Percentiles rank a stretch among this genome's conserved stretches.
Conservation (phyloP, 139 green algal species). For the Gonium pectorale region DNA sequence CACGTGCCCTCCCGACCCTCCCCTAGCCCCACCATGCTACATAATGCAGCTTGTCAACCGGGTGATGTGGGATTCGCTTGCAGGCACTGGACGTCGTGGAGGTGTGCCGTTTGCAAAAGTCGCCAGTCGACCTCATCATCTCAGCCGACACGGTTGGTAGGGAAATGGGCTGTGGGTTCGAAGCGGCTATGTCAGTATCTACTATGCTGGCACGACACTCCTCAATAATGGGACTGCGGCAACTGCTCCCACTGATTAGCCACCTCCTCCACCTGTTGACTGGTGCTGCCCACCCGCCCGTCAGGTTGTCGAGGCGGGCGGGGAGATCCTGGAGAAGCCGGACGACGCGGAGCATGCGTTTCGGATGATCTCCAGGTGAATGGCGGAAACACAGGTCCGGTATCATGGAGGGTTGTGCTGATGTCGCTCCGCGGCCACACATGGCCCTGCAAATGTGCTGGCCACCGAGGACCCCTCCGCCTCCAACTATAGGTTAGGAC, state of each 20-base stretch:
- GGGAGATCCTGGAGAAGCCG: constrained; percentile 89
- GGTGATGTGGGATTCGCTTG: not conserved
- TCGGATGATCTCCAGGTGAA: constrained; percentile 73
- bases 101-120: not conserved
- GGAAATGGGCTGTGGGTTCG: not conserved
- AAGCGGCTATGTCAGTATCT: not conserved
- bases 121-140: constrained; percentile 75
- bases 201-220: no score
- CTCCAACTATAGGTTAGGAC: no score
- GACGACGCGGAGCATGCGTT: constrained; percentile 74
- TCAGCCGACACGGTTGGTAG: constrained; percentile 81
- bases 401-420: not conserved
- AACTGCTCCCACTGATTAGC: no score
- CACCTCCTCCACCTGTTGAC: no score
- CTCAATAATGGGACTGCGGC: no score
- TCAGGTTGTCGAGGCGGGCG: constrained; percentile 78
- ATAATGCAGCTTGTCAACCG: no score
- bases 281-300: no score
- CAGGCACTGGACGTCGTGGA: constrained; percentile 68
- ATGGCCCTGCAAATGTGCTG: no score
- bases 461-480: no score
- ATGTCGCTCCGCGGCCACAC: no score
- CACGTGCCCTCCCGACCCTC: no score
- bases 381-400: not conserved
- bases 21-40: no score